Conservation (phyloP, 257 asterid species). For the Verbena officinalis region DNA sequence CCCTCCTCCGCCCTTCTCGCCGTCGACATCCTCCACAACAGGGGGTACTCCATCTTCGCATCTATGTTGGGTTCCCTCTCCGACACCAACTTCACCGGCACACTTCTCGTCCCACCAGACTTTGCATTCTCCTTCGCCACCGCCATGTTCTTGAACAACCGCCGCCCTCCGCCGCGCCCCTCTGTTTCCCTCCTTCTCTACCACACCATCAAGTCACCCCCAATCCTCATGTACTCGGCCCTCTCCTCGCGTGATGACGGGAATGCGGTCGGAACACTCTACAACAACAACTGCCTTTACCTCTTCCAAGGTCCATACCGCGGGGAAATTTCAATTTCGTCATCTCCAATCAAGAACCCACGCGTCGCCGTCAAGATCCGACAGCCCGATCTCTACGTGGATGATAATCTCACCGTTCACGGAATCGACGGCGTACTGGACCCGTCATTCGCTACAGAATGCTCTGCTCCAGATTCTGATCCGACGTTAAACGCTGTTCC, state of each 20-base stretch:
- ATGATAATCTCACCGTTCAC: conserved; percentile 54
- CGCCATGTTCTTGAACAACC: conserved; percentile 42
- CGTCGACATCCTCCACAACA: conserved; percentile 53
- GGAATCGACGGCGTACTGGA: conserved; percentile 71
- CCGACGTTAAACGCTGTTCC: conserved; percentile 30
- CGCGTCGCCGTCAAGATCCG: conserved; percentile 48
- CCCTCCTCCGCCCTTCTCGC: conserved; percentile 53
- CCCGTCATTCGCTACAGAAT: conserved; percentile 48
- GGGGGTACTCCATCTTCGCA: conserved; percentile 70
- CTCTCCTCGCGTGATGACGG: conserved; percentile 46
- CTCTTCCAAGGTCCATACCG: conserved; percentile 36
- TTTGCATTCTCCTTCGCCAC: conserved; percentile 61
- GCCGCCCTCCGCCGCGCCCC: conserved; percentile 60
- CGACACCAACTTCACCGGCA: conserved; percentile 64
- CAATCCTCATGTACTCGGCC: conserved; percentile 46
- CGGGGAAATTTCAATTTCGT: conserved; percentile 47
- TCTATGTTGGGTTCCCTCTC: conserved; percentile 47
- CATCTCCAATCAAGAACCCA: conserved; percentile 50
- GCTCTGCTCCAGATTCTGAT: conserved; percentile 33
- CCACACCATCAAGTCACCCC: conserved; percentile 62
- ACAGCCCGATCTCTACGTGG: conserved; percentile 72
- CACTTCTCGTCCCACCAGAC: conserved; percentile 64
- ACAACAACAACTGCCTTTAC: conserved; percentile 60
- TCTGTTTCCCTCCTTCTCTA: conserved; percentile 58
- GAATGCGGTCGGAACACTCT: conserved; percentile 47